phyloP scores from a whole-genome alignment of 805 yeast genomes.

The Candida nitratophila region DNA sequence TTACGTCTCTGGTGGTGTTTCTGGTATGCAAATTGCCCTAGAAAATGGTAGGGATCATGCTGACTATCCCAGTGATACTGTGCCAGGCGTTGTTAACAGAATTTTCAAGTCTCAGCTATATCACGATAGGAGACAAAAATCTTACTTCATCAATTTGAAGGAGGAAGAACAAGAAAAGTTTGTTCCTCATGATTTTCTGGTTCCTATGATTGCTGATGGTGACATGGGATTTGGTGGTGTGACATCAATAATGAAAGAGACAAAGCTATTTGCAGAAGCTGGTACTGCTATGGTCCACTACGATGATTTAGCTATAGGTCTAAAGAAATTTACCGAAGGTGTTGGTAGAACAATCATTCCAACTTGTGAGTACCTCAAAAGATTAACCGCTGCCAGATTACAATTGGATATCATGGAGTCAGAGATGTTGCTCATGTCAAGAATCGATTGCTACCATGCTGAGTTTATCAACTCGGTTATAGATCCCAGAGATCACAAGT shows the following conservation, averaged over 20 bases:
- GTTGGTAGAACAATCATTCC: slow-evolving; percentile 60
- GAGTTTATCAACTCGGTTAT: slow-evolving; percentile 42
- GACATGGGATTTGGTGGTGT: slow-evolving; percentile 64
- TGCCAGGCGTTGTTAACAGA: slow-evolving; percentile 59
- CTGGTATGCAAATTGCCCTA: slow-evolving; percentile 50
- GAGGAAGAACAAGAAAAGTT: slow-evolving; percentile 11
- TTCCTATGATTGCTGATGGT: slow-evolving; percentile 61
- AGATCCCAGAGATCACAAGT: slow-evolving; percentile 53
- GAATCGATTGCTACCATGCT: slow-evolving; percentile 54
- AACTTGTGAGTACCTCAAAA: slow-evolving; percentile 44
- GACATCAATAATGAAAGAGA: slow-evolving; percentile 56
- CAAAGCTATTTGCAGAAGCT: slow-evolving; percentile 57
- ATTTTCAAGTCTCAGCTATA: slow-evolving; percentile 50
- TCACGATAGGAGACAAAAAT: slow-evolving; percentile 39
- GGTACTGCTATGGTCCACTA: slow-evolving; percentile 64
- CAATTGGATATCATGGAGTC: slow-evolving; percentile 63
- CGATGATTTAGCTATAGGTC: slow-evolving; percentile 60
- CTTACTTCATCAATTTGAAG: slow-evolving; percentile 7
- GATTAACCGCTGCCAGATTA: slow-evolving; percentile 50
- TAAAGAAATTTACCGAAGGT: slow-evolving; percentile 59
- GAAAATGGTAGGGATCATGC: slow-evolving; percentile 64
- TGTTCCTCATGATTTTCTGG: slow-evolving; percentile 38
- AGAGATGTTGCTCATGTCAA: slow-evolving; percentile 49
- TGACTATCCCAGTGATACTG: slow-evolving; percentile 63
- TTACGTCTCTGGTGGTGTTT: slow-evolving; percentile 59